Evolutionary conservation across 2,329 filamentous ascomycete genomes (phyloP).

Genomic region (Talaromyces rugulosus): DNA sequence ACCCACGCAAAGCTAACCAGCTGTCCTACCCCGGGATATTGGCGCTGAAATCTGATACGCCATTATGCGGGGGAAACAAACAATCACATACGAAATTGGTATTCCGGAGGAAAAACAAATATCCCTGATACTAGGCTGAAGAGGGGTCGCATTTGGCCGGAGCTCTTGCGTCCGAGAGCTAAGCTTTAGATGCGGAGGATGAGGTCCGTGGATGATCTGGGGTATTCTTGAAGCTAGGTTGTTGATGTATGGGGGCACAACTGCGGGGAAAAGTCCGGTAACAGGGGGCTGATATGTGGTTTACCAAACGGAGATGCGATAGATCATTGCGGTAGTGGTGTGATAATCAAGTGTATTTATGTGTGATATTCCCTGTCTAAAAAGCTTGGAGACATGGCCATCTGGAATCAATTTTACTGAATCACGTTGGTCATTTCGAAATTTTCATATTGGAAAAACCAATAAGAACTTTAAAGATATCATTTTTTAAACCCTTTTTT

Average conservation of each 20-base stretch:
- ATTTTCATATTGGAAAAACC: no score
- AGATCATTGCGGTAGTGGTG: neutral
- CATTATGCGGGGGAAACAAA: neutral
- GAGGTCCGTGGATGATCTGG: neutral
- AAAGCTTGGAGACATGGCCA: neutral
- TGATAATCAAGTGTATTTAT: neutral
- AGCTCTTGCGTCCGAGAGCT: neutral
- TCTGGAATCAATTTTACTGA: neutral
- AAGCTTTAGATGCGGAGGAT: neutral
- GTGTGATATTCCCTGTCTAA: neutral
- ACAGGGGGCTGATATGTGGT: neutral
- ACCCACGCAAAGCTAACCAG: neutral
- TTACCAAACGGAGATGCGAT: neutral
- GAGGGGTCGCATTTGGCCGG: neutral
- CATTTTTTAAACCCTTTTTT: neutral
- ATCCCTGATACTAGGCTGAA: neutral
- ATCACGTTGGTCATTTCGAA: neutral
- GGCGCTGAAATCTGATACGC: neutral
- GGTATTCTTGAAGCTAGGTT: neutral
- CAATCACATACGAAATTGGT: neutral
- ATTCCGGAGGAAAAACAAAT: neutral
- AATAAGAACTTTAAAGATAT: no score
- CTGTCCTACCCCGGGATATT: neutral
- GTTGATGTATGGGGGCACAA: neutral
- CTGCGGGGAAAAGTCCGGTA: neutral